A percentile compares a stretch with the other conserved stretches of the same genome.
phyloP scores from a whole-genome alignment of 2,329 filamentous ascomycete genomes.

The Paraphoma chrysanthemicola region DNA sequence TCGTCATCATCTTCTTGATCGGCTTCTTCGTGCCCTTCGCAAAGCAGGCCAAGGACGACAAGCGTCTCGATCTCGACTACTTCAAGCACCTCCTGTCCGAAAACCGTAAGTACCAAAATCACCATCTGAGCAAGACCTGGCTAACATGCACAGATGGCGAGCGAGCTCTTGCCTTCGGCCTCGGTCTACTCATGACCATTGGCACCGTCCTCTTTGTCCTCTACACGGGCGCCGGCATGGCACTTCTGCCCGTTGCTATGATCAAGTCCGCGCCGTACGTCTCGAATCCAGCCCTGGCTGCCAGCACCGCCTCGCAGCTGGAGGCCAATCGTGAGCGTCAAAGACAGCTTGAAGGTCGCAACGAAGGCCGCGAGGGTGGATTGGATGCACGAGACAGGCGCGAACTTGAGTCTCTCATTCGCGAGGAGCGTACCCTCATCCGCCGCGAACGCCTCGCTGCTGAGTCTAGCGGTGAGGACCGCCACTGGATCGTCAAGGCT shows the following conservation, averaged over 20 bases:
- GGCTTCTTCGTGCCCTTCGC: slow-evolving; percentile 93
- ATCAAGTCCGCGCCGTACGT: slow-evolving; percentile 91
- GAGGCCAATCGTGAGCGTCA: slow-evolving; percentile 91
- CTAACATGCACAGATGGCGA: slow-evolving; percentile 70
- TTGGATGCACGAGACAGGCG: slow-evolving; percentile 85
- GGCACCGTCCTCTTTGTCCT: slow-evolving; percentile 86
- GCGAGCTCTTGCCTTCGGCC: slow-evolving; percentile 85
- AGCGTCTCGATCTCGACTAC: slow-evolving; percentile 84
- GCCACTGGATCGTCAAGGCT: slow-evolving; percentile 71
- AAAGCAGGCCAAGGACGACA: slow-evolving; percentile 65
- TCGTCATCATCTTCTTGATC: slow-evolving; percentile 84
- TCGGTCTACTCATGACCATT: slow-evolving; percentile 86
- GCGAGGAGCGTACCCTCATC: slow-evolving; percentile 91
- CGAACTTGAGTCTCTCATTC: slow-evolving; percentile 83
- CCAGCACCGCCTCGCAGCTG: slow-evolving; percentile 79
- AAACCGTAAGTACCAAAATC: slow-evolving; percentile 66
- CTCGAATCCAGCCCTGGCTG: slow-evolving; percentile 79
- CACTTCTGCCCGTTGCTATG: slow-evolving; percentile 84
- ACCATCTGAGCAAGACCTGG: slow-evolving; percentile 2
- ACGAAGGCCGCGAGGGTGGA: slow-evolving; percentile 74
- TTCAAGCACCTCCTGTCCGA: slow-evolving; percentile 84
- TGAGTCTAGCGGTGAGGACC: slow-evolving; percentile 80
- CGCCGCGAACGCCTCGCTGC: slow-evolving; percentile 86
- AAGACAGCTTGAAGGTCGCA: slow-evolving; percentile 86
- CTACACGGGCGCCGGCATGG: slow-evolving; percentile 88